Conservation (phyloP, 495 filamentous ascomycete genomes). For the Podospora sp. region DNA sequence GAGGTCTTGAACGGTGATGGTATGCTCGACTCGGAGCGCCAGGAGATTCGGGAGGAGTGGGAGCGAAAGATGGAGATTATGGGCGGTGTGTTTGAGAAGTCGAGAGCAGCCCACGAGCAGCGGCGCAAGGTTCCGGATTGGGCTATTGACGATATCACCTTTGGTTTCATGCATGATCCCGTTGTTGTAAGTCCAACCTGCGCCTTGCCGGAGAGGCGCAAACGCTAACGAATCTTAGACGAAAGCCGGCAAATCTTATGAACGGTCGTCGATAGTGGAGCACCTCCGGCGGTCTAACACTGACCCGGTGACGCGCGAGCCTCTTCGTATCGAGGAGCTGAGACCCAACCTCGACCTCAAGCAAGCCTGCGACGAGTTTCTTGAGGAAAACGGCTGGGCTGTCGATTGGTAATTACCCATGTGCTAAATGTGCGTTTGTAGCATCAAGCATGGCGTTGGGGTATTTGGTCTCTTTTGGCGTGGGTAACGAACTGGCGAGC, state of each 20-base stretch:
- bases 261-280: slow-evolving; percentile 83
- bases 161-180: slow-evolving; percentile 90
- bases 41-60: slow-evolving; percentile 57
- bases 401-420: slow-evolving; percentile 72
- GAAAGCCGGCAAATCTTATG: slow-evolving; percentile 85
- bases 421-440: not conserved
- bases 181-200: slow-evolving; percentile 60
- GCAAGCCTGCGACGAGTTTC: slow-evolving; percentile 80
- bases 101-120: slow-evolving; percentile 50
- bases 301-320: slow-evolving; percentile 83
- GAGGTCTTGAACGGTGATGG: slow-evolving; percentile 30
- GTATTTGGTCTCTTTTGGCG: not conserved
- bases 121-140: slow-evolving; percentile 80
- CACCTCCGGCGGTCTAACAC: slow-evolving; percentile 73
- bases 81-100: slow-evolving; percentile 62
- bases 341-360: slow-evolving; percentile 82
- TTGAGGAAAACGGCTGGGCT: slow-evolving; percentile 89
- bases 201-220: slow-evolving; percentile 13
- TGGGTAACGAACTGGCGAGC: not conserved
- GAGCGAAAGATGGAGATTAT: slow-evolving; percentile 63
- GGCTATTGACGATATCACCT: slow-evolving; percentile 86
- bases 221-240: slow-evolving; percentile 50
- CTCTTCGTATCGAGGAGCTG: slow-evolving; percentile 70
- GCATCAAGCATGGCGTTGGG: slow-evolving; percentile 16
- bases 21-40: slow-evolving; percentile 49